These are phyloP conservation scores for Litchi chinensis DNA, from an alignment of 345 rosid species.

Conservation along the genomic window DNA sequence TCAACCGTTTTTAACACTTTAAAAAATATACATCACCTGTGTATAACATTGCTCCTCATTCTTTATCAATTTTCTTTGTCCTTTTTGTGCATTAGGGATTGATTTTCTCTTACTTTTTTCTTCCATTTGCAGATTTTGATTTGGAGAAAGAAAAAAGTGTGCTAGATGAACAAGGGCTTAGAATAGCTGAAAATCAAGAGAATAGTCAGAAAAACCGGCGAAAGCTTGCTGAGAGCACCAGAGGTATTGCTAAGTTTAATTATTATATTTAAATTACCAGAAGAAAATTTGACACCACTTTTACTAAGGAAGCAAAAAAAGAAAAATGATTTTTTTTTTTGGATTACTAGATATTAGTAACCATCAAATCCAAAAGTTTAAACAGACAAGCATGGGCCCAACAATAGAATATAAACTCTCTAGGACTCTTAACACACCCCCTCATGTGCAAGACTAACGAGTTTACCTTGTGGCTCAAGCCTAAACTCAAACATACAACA, in stretches of 20 bases:
- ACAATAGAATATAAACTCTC: no score
- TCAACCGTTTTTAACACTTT: not conserved
- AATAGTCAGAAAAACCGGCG: conserved; percentile 92
- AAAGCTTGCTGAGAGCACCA: conserved; percentile 97
- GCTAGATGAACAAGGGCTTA: conserved; percentile 94
- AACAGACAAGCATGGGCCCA: no score
- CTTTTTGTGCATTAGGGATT: not conserved
- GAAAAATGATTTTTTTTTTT: not conserved
- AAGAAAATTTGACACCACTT: not conserved
- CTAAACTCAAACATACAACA: no score
- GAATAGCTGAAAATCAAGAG: conserved; percentile 96
- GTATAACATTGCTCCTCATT: not conserved
- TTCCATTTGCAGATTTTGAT: conserved; percentile 61
- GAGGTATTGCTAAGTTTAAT: conserved; percentile 51
- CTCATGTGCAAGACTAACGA: no score
- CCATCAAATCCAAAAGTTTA: no score
- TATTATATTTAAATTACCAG: not conserved
- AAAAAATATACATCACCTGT: not conserved
- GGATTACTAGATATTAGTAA: not conserved
- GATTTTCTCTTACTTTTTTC: not conserved
- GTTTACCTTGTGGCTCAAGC: no score
- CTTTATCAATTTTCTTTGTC: not conserved
- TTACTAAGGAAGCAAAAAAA: not conserved
- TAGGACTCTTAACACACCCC: no score
- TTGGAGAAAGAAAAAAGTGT: conserved; percentile 88